Evolutionary conservation across 768 basidiomycete genomes (phyloP).

Genomic region (Coprinopsis strossmayeri): DNA sequence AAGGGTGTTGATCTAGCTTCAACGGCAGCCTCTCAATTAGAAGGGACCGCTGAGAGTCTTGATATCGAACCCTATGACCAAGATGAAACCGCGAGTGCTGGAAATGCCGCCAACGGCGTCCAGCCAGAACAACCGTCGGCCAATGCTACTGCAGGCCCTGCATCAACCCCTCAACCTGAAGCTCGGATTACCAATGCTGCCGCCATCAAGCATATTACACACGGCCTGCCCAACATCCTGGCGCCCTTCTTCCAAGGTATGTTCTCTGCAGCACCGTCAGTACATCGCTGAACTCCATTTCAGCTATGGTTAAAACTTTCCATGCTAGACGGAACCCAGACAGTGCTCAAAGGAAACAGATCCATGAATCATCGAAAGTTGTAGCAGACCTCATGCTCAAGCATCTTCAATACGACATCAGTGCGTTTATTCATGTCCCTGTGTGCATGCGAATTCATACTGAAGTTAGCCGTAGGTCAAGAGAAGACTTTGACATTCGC

Average conservation of each 20-base stretch:
- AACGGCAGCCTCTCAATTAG: background rate
- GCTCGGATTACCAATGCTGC: conserved; percentile 61
- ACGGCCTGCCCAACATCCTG: conserved; percentile 67
- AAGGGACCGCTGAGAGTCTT: background rate
- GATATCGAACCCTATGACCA: background rate
- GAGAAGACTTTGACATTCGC: conserved; percentile 28
- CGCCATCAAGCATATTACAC: conserved; percentile 73
- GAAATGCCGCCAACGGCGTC: conserved; percentile 22
- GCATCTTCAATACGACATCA: conserved; percentile 49
- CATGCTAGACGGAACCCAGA: conserved; percentile 77
- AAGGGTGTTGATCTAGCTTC: conserved; percentile 35
- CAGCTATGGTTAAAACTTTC: conserved; percentile 85
- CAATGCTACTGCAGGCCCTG: conserved; percentile 15
- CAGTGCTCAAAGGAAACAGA: conserved; percentile 67
- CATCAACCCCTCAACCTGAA: conserved; percentile 24
- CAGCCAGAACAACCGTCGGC: conserved; percentile 9
- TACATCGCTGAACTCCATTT: conserved; percentile 1
- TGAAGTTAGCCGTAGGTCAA: conserved; percentile 11
- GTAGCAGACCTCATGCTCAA: conserved; percentile 69
- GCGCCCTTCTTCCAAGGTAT: conserved; percentile 85
- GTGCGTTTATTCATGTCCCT: conserved; percentile 47
- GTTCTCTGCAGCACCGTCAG: conserved; percentile 11
- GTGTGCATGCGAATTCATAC: background rate
- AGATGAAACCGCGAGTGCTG: conserved; percentile 19
- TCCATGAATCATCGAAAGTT: conserved; percentile 57